Conservation (phyloP, 495 filamentous ascomycete genomes). For the Penicillium tannophilum region DNA sequence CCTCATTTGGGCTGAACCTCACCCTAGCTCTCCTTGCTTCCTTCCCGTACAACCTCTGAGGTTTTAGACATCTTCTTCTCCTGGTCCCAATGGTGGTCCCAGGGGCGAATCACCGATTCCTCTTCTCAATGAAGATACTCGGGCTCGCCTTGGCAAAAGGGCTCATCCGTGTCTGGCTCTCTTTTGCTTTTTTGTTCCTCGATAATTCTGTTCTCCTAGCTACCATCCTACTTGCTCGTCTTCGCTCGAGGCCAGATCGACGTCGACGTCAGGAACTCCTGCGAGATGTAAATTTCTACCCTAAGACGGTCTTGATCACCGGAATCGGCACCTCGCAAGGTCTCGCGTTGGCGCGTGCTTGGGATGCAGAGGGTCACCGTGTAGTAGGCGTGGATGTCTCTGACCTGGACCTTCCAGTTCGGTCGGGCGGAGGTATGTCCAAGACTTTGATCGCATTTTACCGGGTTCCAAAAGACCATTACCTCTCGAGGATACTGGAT, state of each 20-base stretch:
- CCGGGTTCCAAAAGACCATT: conserved; percentile 49
- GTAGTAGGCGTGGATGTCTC: conserved; percentile 74
- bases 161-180: conserved; percentile 20
- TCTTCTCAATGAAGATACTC: conserved; percentile 14
- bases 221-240: conserved; percentile 27
- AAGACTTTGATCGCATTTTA: conserved; percentile 54
- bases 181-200: conserved; percentile 55
- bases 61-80: not conserved
- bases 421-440: conserved; percentile 46
- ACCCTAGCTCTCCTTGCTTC: conserved; percentile 2
- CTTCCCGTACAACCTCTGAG: not conserved
- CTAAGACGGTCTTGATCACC: conserved; percentile 68
- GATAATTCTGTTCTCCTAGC: conserved; percentile 51
- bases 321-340: conserved; percentile 72
- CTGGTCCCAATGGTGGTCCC: conserved; percentile 2
- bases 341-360: conserved; percentile 65
- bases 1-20: conserved; percentile 12
- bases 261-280: conserved; percentile 30
- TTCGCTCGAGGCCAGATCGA: conserved; percentile 15
- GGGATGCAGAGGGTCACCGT: conserved; percentile 64
- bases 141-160: conserved; percentile 8
- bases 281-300: conserved; percentile 45
- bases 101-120: not conserved
- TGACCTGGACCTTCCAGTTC: conserved; percentile 51
- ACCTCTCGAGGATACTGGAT: conserved; percentile 52